These are phyloP conservation scores for Pycnococcus provasolii DNA, from an alignment of 139 green algal genomes.

Conservation along the genomic window DNA sequence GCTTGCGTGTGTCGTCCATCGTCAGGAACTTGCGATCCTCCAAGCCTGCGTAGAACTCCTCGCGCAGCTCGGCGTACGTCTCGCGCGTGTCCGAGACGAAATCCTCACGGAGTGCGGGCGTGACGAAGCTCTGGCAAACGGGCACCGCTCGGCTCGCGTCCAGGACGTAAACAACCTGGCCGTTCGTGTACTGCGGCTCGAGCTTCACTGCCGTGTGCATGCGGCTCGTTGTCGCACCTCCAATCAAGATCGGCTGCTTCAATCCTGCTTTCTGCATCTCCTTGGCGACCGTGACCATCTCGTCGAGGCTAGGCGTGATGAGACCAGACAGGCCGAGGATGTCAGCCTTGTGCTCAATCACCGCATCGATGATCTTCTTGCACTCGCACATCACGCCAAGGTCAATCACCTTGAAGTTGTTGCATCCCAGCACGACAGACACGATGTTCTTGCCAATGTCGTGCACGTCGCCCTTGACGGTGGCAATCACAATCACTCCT, in stretches of 20 bases:
- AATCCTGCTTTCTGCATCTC: slow-evolving; percentile 85
- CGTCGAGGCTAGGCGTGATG: slow-evolving; percentile 94
- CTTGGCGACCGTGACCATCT: slow-evolving; percentile 95
- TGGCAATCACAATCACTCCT: slow-evolving; percentile 90
- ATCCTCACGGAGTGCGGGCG: slow-evolving; percentile 45
- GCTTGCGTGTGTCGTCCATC: slow-evolving; percentile 41
- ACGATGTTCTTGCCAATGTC: slow-evolving; percentile 99
- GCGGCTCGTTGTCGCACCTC: slow-evolving; percentile 87
- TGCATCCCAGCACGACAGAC: slow-evolving; percentile 93
- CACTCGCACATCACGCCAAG: slow-evolving; percentile 91
- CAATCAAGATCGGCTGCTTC: slow-evolving; percentile 84
- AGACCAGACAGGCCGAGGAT: slow-evolving; percentile 92
- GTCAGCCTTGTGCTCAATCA: slow-evolving; percentile 79
- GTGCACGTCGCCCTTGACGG: slow-evolving; percentile 97
- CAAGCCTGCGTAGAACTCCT: slow-evolving; percentile 92
- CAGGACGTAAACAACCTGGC: slow-evolving; percentile 83
- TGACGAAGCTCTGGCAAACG: slow-evolving; percentile 76
- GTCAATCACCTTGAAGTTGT: slow-evolving; percentile 99
- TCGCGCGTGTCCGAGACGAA: slow-evolving; percentile 73
- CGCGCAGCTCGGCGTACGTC: slow-evolving; percentile 83
- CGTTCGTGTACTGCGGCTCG: slow-evolving; percentile 68
- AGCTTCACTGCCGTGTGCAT: slow-evolving; percentile 99
- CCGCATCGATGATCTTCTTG: slow-evolving; percentile 86
- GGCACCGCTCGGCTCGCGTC: slow-evolving; percentile 86
- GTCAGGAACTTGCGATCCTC: slow-evolving; percentile 84